A percentile compares a stretch with the other conserved stretches of the same genome.
These are phyloP conservation scores for Aurantiochytrium sp. DNA, from an alignment of 108 stramenopile species.

Conservation along the genomic window DNA sequence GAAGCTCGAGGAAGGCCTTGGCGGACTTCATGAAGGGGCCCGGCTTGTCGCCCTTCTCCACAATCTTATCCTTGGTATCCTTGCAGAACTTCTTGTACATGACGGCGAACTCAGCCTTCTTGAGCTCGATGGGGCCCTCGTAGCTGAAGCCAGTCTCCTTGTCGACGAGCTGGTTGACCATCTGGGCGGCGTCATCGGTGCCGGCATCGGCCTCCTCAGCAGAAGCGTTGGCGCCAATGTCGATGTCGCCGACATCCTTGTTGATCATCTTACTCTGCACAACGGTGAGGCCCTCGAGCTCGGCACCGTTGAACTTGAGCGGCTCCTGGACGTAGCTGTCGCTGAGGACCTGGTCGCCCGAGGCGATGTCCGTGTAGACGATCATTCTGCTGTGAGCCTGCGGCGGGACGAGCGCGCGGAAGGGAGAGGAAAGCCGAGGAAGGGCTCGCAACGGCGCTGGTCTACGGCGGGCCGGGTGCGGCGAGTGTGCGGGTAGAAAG, in stretches of 20 bases:
- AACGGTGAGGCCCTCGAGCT: not conserved
- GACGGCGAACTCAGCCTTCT: constrained; percentile 14
- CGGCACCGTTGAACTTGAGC: constrained; percentile 6
- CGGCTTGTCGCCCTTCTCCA: constrained; percentile 15
- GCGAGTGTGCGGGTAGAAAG: no score
- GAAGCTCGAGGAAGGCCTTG: not conserved
- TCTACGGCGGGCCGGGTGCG: no score
- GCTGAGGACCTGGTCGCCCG: constrained; percentile 1
- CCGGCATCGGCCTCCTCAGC: constrained; percentile 1
- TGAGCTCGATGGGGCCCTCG: constrained; percentile 11
- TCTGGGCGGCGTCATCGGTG: constrained; percentile 1
- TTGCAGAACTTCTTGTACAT: constrained; percentile 15
- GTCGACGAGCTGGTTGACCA: constrained; percentile 3
- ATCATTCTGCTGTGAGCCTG: not conserved
- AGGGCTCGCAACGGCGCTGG: no score
- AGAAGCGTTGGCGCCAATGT: constrained; percentile 4
- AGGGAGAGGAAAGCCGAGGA: no score
- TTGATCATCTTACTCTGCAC: not conserved
- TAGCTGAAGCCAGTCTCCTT: constrained; percentile 12
- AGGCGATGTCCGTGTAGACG: constrained; percentile 14
- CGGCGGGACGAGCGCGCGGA: no score
- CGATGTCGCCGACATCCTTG: not conserved
- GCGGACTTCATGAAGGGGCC: not conserved
- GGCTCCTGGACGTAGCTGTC: constrained; percentile 7
- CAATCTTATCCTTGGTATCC: not conserved